Percentiles rank a stretch among this genome's conserved stretches.
Evolutionary conservation across 2,329 filamentous ascomycete species (phyloP).

Genomic region (Fusarium vanettenii): DNA sequence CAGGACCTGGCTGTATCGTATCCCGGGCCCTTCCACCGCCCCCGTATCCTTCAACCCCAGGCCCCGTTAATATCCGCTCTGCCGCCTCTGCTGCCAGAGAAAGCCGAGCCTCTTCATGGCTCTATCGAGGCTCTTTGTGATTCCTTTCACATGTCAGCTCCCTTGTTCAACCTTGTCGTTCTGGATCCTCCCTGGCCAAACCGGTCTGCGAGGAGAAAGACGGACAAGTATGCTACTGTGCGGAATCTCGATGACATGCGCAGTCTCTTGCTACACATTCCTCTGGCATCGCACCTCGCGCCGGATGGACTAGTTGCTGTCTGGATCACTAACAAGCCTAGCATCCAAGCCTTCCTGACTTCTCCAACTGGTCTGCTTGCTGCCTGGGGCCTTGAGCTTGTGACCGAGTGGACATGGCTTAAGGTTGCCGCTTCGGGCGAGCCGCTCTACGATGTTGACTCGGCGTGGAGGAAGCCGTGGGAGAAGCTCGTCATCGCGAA

Average conservation of each 20-base stretch:
- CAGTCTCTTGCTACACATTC: conserved; percentile 63
- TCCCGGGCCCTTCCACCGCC: conserved; percentile 59
- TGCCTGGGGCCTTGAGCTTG: conserved; percentile 72
- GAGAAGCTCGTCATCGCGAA: conserved; percentile 76
- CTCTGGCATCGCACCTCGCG: conserved; percentile 66
- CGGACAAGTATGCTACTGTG: conserved; percentile 60
- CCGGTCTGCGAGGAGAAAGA: conserved; percentile 74
- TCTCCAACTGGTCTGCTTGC: conserved; percentile 69
- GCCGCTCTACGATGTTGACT: conserved; percentile 70
- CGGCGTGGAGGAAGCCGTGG: conserved; percentile 79
- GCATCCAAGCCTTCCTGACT: conserved; percentile 66
- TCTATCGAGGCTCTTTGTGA: conserved; percentile 56
- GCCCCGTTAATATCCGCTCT: conserved; percentile 9
- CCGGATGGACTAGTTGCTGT: conserved; percentile 71
- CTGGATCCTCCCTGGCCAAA: conserved; percentile 88
- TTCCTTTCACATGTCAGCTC: conserved; percentile 56
- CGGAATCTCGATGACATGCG: conserved; percentile 59
- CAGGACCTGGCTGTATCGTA: conserved; percentile 49
- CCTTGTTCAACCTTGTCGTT: conserved; percentile 74
- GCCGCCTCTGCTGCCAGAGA: conserved; percentile 53
- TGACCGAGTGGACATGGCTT: conserved; percentile 82
- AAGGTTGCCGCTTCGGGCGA: conserved; percentile 76
- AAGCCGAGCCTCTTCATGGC: conserved; percentile 60
- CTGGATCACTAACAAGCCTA: conserved; percentile 82
- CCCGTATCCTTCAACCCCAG: conserved; percentile 48